These are phyloP conservation scores for Thymus quinquecostatus DNA, from an alignment of 257 asterid species.

Conservation along the genomic window DNA sequence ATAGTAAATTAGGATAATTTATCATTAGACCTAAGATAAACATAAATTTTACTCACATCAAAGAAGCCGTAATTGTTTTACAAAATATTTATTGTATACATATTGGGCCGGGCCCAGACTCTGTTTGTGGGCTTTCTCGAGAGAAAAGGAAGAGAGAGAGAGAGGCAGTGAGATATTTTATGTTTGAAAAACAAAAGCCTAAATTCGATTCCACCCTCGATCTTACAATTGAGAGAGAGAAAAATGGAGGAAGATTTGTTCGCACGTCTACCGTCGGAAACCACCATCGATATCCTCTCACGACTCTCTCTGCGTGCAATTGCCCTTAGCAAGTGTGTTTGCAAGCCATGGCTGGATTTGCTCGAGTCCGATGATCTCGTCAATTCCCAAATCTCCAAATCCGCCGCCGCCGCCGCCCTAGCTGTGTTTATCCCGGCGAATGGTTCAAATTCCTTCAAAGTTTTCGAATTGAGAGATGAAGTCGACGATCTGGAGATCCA, in stretches of 20 bases:
- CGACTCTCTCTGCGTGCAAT: constrained; percentile 37
- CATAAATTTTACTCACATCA: too few relatives aligned
- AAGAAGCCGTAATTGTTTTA: too few relatives aligned
- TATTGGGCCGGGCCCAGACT: too few relatives aligned
- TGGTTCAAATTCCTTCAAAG: neutral
- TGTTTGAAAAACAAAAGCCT: too few relatives aligned
- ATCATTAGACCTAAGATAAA: too few relatives aligned
- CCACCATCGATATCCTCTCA: constrained; percentile 37
- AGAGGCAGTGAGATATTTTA: too few relatives aligned
- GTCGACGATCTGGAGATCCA: constrained; percentile 19
- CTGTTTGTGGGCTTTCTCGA: too few relatives aligned
- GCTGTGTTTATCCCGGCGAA: constrained; percentile 13
- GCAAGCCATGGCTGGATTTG: constrained; percentile 24
- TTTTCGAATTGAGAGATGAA: constrained; percentile 31
- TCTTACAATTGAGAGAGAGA: too few relatives aligned
- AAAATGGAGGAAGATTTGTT: constrained; percentile 9
- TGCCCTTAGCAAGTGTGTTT: constrained; percentile 36
- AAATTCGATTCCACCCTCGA: too few relatives aligned
- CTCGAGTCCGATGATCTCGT: constrained; percentile 25
- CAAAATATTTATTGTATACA: too few relatives aligned
- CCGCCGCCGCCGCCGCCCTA: constrained; percentile 19
- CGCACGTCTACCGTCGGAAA: constrained; percentile 38
- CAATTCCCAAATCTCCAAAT: constrained; percentile 22
- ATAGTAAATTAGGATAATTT: too few relatives aligned
- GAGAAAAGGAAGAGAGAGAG: too few relatives aligned